Conservation (phyloP, 495 filamentous ascomycete genomes). For the Achaetomiella virescens region DNA sequence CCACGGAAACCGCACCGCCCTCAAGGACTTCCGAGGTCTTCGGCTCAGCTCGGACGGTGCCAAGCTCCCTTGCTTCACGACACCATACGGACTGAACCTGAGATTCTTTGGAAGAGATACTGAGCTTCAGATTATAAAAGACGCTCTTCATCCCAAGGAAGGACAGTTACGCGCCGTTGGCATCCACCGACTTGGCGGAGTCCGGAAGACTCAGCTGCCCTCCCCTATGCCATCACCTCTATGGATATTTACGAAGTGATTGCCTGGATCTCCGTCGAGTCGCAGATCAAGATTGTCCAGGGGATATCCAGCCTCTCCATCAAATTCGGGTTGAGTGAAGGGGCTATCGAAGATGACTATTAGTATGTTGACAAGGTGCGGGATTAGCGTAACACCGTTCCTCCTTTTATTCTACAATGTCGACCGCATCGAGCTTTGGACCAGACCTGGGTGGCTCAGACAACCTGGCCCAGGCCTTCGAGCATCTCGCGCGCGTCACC, state of each 20-base stretch:
- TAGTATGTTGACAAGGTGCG: constrained; percentile 3
- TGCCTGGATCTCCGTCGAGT: constrained; percentile 12
- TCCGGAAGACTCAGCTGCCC: constrained; percentile 13
- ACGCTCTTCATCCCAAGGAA: not conserved
- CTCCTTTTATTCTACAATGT: constrained; percentile 12
- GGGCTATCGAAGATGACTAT: not conserved
- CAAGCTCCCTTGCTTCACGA: no score
- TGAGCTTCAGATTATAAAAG: constrained; percentile 1
- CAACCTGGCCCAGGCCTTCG: not conserved
- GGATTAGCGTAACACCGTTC: constrained; percentile 13
- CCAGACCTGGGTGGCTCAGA: constrained; percentile 8
- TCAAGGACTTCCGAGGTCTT: no score
- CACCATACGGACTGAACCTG: constrained; percentile 5
- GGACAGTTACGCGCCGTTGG: constrained; percentile 5
- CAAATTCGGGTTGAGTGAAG: constrained; percentile 9
- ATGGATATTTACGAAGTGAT: constrained; percentile 10
- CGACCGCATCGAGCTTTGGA: constrained; percentile 7
- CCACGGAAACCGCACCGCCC: no score
- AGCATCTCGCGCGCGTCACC: constrained; percentile 4
- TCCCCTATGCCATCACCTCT: constrained; percentile 15
- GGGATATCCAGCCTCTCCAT: constrained; percentile 3
- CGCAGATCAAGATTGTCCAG: constrained; percentile 8
- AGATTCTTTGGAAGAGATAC: not conserved
- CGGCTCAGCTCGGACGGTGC: no score
- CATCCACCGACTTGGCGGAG: constrained; percentile 17